Base-by-base conservation (phyloP, 208 protist species). In the Leishmania mexicana region DNA sequence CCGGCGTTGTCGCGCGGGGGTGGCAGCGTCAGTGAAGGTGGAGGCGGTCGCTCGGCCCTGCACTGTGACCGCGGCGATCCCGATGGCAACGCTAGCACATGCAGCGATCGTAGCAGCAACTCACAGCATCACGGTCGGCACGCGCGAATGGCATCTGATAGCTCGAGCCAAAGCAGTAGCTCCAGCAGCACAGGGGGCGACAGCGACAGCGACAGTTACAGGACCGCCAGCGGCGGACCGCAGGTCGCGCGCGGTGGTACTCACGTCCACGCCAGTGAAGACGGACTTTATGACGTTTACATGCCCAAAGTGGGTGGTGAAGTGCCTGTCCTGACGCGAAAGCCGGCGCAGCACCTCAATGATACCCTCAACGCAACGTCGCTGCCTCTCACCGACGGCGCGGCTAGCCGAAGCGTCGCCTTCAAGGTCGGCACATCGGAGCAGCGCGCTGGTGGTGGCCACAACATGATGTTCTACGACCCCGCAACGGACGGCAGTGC, bases 161-260 rank as follows among this genome's bases (percentile, higher is more conserved):
- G 38, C 45, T 74, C 68, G 15, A 28, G 42, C 24, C 24, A 31
- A 74, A 76, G 51, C 19, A 76, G 51, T 62, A 47, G 2, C 73
- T 62, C 35, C 19, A 62, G 51, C 35, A 76, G 19, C 31, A 42
- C 73, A 40, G 19, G 4, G 47, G 65, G 73, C n/a, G 71, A 57
- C 73, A 76, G 51, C 40, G 71, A 54, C 72, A 76, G 51, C 38
- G 45, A 54, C 53, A 76, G 53, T 17, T 2, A 65, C 73, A 49
- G 73, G 40, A 42, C 17, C 31, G 31, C 11, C 35, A 75, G 24
- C 47, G 45, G 71, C 6, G 28, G 19, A 15, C 31, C 31, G 28
- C 13, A 24, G 31, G 62, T 7, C 62, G 21, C 21, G 40, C 68
- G 17, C 45, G 8, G 68, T 53, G 68, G 42, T 51, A 28, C 35